Base-by-base conservation (phyloP, 352 stramenopile species). In the Thalassiosira oceanica region DNA sequence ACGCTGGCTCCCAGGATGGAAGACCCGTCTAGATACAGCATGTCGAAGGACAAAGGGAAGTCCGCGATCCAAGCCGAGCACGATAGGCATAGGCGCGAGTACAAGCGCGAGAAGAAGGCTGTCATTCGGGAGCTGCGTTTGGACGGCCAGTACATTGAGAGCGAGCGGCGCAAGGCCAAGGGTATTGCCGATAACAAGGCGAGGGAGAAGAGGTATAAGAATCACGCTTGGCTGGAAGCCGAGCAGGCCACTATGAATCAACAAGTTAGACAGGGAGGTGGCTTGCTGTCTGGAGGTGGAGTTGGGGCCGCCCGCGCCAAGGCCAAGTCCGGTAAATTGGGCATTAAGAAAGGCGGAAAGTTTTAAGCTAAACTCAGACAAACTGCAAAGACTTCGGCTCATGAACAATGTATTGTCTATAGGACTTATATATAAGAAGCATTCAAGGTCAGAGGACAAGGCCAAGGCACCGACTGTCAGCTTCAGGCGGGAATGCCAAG, bases 241-340 rank as follows among this genome's bases (percentile, higher is more conserved):
- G 94, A 98, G 69, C 95, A 98, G 74, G 95, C 94, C 2, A 97
- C 94, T 62, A 97, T 98, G 84, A 98, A 98, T 78, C 87, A 98
- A 62, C 95, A 98, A 86, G 95, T 97, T 23, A 90, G 93, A 64
- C 93, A 97, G 74, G 95, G 95, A 50, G 94, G 94, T 50, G 86
- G 96, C 37, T 93, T 98, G 64, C 85, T 98, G 61, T 97, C 94
- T 71, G 95, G 95, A 45, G 95, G 95, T 69, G 95, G 95, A 42
- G 91, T 72, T 2, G 82, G 84, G 42, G 71, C 67, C 24, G 82
- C 76, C 6, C 65, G 64, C 49, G 63, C 73, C 0, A 90, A n/a
- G n/a, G n/a, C n/a, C n/a, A n/a, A n/a, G n/a, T n/a, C n/a, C n/a
- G n/a, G n/a, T n/a, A n/a, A n/a, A n/a, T n/a, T n/a, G n/a, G n/a